A percentile compares a stretch with the other conserved stretches of the same genome.
phyloP scores from a whole-genome alignment of 225 moss, liverwort and hornwort species.

The Straminergon stramineum region DNA sequence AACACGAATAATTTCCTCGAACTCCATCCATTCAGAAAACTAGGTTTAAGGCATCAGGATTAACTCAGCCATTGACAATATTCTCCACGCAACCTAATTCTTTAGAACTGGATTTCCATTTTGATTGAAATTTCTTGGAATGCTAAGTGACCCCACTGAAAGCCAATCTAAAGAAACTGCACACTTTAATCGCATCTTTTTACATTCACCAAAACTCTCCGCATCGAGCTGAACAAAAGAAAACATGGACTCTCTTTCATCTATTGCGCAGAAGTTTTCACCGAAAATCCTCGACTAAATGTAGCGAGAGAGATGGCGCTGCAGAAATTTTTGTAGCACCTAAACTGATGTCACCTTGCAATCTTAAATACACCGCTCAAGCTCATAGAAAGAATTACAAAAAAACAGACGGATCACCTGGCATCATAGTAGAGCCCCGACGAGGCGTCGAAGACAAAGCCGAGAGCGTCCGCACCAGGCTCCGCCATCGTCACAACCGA shows the following conservation, averaged over 20 bases:
- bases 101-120: not conserved
- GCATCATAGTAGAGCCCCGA: constrained; percentile 60
- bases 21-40: not conserved
- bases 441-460: constrained; percentile 42
- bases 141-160: not conserved
- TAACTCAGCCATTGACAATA: not conserved
- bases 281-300: not conserved
- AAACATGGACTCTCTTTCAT: not conserved
- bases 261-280: not conserved
- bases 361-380: not conserved
- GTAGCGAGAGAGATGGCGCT: not conserved
- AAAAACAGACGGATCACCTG: constrained; percentile 17
- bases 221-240: not conserved
- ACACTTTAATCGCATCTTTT: not conserved
- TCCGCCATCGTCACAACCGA: constrained; percentile 9
- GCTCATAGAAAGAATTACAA: not conserved
- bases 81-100: not conserved
- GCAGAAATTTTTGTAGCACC: not conserved
- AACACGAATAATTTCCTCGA: not conserved
- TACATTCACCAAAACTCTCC: not conserved
- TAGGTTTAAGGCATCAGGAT: not conserved
- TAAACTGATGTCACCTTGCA: not conserved
- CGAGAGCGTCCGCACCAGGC: constrained; percentile 15
- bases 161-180: not conserved
- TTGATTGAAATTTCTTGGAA: not conserved